phyloP scores from a whole-genome alignment of 345 rosid genomes.

The Streptanthus diversifolius region DNA sequence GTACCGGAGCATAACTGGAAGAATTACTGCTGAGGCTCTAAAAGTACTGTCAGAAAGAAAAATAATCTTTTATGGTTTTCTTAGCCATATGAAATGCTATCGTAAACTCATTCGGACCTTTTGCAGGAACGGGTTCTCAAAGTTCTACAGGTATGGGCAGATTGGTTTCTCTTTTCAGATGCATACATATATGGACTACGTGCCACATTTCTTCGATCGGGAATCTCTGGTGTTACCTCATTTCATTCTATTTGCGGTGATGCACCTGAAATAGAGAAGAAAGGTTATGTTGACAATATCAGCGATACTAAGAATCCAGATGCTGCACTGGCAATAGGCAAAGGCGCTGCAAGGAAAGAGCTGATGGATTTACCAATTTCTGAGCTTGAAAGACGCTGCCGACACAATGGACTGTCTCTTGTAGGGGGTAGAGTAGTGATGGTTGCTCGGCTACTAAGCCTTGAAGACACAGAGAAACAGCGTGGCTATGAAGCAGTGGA shows the following conservation, averaged over 20 bases:
- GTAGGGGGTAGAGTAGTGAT: conserved; percentile 96
- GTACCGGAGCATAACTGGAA: conserved; percentile 90
- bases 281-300: conserved; percentile 42
- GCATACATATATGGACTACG: conserved; percentile 95
- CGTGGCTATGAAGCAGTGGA: conserved; percentile 76
- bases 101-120: conserved; percentile 17
- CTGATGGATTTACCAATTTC: conserved; percentile 78
- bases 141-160: conserved; percentile 98
- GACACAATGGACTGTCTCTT: conserved; percentile 96
- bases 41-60: conserved; percentile 49
- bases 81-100: not conserved
- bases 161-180: conserved; percentile 99
- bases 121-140: conserved; percentile 91
- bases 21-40: conserved; percentile 97
- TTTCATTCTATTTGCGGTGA: conserved; percentile 90
- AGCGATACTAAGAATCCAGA: conserved; percentile 59
- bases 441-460: conserved; percentile 89
- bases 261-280: conserved; percentile 81
- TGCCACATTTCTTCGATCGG: conserved; percentile 87
- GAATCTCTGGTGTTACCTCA: conserved; percentile 75
- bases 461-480: conserved; percentile 94
- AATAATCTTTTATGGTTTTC: not conserved
- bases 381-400: conserved; percentile 96
- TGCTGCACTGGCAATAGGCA: conserved; percentile 93
- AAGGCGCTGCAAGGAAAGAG: conserved; percentile 88